Evolutionary conservation across 2,329 filamentous ascomycete genomes (phyloP).

Genomic region (Aureobasidium zeae): DNA sequence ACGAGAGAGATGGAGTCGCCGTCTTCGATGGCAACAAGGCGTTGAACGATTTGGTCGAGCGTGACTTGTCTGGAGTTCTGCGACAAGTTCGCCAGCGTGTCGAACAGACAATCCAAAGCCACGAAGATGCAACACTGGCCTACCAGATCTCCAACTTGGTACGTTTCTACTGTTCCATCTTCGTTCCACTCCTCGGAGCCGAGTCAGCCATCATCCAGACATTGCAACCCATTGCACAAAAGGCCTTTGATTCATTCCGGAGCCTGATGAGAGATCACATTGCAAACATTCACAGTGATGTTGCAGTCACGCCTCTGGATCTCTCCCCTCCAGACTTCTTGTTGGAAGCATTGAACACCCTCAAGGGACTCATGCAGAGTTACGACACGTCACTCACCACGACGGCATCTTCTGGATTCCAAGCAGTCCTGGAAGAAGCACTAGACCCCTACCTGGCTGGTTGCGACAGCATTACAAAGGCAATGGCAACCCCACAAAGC

Average conservation of each 20-base stretch:
- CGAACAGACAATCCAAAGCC: slow-evolving; percentile 84
- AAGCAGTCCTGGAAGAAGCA: slow-evolving; percentile 64
- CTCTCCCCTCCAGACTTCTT: slow-evolving; percentile 73
- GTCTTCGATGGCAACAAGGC: slow-evolving; percentile 74
- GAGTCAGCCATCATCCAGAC: slow-evolving; percentile 61
- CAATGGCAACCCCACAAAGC: slow-evolving; percentile 47
- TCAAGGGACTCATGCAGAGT: slow-evolving; percentile 71
- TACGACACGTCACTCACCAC: slow-evolving; percentile 70
- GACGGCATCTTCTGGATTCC: slow-evolving; percentile 47
- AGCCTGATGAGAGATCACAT: slow-evolving; percentile 72
- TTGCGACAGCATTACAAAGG: slow-evolving; percentile 59
- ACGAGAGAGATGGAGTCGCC: slow-evolving; percentile 41
- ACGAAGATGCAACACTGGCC: slow-evolving; percentile 78
- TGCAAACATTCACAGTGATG: slow-evolving; percentile 61
- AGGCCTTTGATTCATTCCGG: slow-evolving; percentile 74
- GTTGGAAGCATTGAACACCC: slow-evolving; percentile 65
- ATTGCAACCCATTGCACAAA: slow-evolving; percentile 59
- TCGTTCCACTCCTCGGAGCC: slow-evolving; percentile 64
- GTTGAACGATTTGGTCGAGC: slow-evolving; percentile 75
- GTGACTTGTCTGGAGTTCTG: slow-evolving; percentile 71
- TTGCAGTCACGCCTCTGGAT: slow-evolving; percentile 60
- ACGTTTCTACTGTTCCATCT: slow-evolving; percentile 80
- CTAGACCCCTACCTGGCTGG: slow-evolving; percentile 77
- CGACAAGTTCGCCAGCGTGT: slow-evolving; percentile 80
- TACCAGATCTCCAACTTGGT: slow-evolving; percentile 88